A percentile compares a stretch with the other conserved stretches of the same genome.
Conservation (phyloP, 805 yeast genomes). For the Teunomyces pallodes region DNA sequence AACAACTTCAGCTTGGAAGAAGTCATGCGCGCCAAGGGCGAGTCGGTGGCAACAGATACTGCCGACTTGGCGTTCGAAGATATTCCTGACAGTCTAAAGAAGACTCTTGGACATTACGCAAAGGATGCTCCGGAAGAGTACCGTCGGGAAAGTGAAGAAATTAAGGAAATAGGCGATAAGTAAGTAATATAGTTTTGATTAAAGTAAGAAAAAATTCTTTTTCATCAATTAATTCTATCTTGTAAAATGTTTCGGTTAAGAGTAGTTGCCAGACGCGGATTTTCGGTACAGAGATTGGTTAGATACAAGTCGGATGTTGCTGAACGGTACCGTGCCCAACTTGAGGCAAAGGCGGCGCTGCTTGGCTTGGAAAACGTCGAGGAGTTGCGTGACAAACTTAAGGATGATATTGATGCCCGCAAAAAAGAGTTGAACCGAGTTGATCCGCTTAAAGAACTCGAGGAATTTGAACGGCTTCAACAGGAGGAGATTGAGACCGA, state of each 20-base stretch:
- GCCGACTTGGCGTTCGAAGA: slow-evolving; percentile 71
- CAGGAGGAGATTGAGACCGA: slow-evolving; percentile 24
- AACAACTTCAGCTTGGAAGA: slow-evolving; percentile 75
- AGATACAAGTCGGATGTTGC: slow-evolving; percentile 3
- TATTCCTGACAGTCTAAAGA: slow-evolving; percentile 55
- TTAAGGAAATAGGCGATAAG: slow-evolving; percentile 6
- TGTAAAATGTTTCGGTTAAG: not conserved
- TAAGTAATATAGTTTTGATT: not conserved
- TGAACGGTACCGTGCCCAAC: slow-evolving; percentile 27
- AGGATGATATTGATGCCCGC: slow-evolving; percentile 55
- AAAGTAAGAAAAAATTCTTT: not conserved
- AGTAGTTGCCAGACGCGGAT: not conserved
- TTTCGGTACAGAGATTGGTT: not conserved
- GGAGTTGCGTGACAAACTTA: slow-evolving; percentile 60
- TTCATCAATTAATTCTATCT: no score
- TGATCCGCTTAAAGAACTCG: slow-evolving; percentile 71
- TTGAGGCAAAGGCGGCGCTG: slow-evolving; percentile 33
- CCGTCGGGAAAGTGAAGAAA: slow-evolving; percentile 12
- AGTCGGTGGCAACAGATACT: slow-evolving; percentile 59
- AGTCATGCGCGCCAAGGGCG: slow-evolving; percentile 72
- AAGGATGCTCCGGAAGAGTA: slow-evolving; percentile 59
- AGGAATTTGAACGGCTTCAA: slow-evolving; percentile 47
- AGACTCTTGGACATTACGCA: slow-evolving; percentile 61
- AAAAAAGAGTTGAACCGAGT: slow-evolving; percentile 57
- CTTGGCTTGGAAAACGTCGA: slow-evolving; percentile 44